Evolutionary conservation across 148 eudicot genomes (phyloP).

Genomic region (Camellia lanceoleosa): DNA sequence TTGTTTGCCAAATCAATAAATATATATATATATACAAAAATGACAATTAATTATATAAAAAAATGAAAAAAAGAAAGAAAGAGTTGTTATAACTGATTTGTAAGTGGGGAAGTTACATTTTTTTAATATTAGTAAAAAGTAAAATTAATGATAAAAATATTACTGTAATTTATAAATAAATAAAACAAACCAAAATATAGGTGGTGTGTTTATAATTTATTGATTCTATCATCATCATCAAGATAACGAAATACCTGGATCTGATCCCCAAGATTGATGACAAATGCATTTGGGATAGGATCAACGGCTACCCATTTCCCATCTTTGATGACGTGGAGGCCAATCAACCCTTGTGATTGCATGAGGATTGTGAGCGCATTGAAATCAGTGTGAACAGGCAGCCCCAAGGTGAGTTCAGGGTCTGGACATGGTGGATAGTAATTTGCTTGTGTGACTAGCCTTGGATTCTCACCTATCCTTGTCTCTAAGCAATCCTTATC

Average conservation of each 20-base stretch:
- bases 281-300: slow-evolving; percentile 28
- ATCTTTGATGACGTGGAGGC: slow-evolving; percentile 31
- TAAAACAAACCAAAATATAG: no score
- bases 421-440: slow-evolving; percentile 45
- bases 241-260: slow-evolving; percentile 20
- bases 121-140: no score
- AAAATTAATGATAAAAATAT: no score
- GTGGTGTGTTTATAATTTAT: no score
- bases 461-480: background rate
- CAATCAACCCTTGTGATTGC: slow-evolving; percentile 21
- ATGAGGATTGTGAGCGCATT: slow-evolving; percentile 28
- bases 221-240: no score
- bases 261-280: slow-evolving; percentile 38
- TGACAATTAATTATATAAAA: no score
- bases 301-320: slow-evolving; percentile 31
- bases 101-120: no score
- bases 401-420: slow-evolving; percentile 30
- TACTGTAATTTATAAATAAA: no score
- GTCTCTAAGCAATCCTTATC: slow-evolving; percentile 6
- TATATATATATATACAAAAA: no score
- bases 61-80: no score
- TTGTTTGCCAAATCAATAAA: no score
- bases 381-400: slow-evolving; percentile 27
- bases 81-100: no score
- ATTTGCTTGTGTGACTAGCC: slow-evolving; percentile 29